phyloP scores from a whole-genome alignment of 2,329 filamentous ascomycete species.

The Ploettnerulaceae sp. region DNA sequence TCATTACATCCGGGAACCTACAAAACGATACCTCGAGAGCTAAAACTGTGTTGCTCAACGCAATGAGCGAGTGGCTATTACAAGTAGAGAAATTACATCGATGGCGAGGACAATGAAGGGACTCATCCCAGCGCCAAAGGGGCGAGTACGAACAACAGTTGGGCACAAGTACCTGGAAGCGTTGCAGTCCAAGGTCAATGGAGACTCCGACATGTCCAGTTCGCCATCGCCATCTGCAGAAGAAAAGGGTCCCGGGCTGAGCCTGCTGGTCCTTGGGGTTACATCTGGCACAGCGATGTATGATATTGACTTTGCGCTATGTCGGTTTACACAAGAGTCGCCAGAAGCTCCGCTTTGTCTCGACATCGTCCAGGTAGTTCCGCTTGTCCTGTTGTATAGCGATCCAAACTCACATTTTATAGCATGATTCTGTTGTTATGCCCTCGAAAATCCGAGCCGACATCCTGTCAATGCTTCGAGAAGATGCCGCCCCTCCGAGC shows the following conservation, averaged over 20 bases:
- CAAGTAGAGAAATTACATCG: conserved; percentile 2
- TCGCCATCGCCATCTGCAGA: conserved; percentile 23
- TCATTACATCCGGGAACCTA: not conserved
- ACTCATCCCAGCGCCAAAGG: conserved; percentile 28
- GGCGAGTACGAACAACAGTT: conserved; percentile 28
- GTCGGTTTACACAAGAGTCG: conserved; percentile 32
- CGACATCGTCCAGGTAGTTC: conserved; percentile 31
- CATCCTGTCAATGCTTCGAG: conserved; percentile 32
- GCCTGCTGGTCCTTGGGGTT: conserved; percentile 31
- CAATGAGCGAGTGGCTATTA: conserved; percentile 9
- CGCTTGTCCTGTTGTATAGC: not conserved
- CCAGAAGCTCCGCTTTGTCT: conserved; percentile 30
- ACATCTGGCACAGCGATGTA: conserved; percentile 33
- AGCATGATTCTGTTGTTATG: conserved; percentile 35
- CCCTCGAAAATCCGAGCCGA: conserved; percentile 33
- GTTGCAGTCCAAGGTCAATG: conserved; percentile 29
- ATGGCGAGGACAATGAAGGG: conserved; percentile 23
- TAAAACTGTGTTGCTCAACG: not conserved
- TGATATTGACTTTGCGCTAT: conserved; percentile 34
- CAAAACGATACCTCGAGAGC: not conserved
- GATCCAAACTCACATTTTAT: conserved; percentile 3
- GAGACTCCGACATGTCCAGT: conserved; percentile 22
- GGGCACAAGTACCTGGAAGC: conserved; percentile 33
- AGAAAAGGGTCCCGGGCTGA: conserved; percentile 24
- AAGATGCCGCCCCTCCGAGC: conserved; percentile 33